phyloP scores from a whole-genome alignment of 1,284 basidiomycete genomes.

The Ganoderma resinaceum region DNA sequence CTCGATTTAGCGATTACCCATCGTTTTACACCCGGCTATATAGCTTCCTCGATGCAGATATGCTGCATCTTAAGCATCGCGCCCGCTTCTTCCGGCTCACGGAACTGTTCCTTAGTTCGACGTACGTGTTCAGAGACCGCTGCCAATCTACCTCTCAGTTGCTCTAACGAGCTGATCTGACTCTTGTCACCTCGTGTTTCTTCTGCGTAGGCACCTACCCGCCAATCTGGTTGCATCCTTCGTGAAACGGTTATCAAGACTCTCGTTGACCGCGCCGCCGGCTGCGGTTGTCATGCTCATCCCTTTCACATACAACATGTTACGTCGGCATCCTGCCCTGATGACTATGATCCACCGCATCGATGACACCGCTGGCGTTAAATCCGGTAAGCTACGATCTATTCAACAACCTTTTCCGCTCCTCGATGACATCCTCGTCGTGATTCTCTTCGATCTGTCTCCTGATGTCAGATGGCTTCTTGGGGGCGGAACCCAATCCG shows the following conservation, averaged over 20 bases:
- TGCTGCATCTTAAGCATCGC: constrained; percentile 92
- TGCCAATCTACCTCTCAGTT: background rate
- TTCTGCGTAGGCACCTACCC: constrained; percentile 77
- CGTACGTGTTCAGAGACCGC: constrained; percentile 56
- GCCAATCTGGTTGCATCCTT: constrained; percentile 92
- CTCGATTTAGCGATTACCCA: constrained; percentile 82
- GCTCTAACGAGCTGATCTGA: background rate
- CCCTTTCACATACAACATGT: constrained; percentile 94
- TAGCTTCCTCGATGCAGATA: constrained; percentile 83
- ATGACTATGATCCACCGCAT: constrained; percentile 92
- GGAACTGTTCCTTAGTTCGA: constrained; percentile 90
- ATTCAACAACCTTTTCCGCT: constrained; percentile 3
- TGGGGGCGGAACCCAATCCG: constrained; percentile 75
- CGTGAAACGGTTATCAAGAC: constrained; percentile 87
- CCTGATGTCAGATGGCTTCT: constrained; percentile 75
- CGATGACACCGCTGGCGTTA: constrained; percentile 51
- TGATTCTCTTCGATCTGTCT: background rate
- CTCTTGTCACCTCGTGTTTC: background rate
- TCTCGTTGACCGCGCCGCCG: constrained; percentile 88
- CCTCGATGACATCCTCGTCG: background rate
- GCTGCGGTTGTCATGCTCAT: constrained; percentile 91
- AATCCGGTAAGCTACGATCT: constrained; percentile 44
- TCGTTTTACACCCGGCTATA: constrained; percentile 96
- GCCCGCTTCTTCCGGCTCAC: constrained; percentile 95
- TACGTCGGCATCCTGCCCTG: constrained; percentile 91